Percentiles rank a stretch among this genome's conserved stretches.
Conservation (phyloP, 768 basidiomycete genomes). For the Sarcodon sp. region DNA sequence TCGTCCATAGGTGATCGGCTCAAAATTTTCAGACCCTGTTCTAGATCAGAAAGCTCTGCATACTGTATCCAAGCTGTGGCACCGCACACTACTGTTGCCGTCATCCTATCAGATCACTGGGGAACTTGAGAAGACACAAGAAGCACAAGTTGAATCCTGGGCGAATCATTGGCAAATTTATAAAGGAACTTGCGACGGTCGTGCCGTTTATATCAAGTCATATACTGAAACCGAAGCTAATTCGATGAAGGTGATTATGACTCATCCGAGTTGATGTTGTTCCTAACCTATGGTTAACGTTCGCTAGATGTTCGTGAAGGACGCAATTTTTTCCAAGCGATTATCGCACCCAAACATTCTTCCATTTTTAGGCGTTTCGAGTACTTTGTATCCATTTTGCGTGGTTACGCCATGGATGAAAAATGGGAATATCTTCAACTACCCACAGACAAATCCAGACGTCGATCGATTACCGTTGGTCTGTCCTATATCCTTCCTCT, state of each 20-base stretch:
- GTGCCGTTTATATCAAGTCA: not conserved
- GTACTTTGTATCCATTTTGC: conserved; percentile 1
- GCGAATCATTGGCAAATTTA: not conserved
- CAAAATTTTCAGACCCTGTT: no score
- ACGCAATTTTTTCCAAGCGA: conserved; percentile 7
- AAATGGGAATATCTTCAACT: conserved; percentile 5
- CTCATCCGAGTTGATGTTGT: not conserved
- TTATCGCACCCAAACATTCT: conserved; percentile 7
- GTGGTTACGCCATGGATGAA: conserved; percentile 7
- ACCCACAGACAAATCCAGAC: not conserved
- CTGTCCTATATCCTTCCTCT: not conserved
- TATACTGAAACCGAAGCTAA: not conserved
- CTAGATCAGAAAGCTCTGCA: no score
- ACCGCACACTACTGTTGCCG: no score
- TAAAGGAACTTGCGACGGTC: no score
- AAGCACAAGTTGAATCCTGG: no score
- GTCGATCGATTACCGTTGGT: not conserved
- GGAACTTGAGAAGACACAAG: no score
- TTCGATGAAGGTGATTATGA: not conserved
- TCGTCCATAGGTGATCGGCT: no score
- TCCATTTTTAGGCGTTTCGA: conserved; percentile 6
- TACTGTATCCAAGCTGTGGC: no score
- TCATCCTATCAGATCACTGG: no score
- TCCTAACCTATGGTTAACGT: no score
- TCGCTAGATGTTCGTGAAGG: conserved; percentile 4